Evolutionary conservation across 2,329 filamentous ascomycete species (phyloP), one percentile per base, ranked within the genome.

Genomic region (Pseudopithomyces maydicus): DNA sequence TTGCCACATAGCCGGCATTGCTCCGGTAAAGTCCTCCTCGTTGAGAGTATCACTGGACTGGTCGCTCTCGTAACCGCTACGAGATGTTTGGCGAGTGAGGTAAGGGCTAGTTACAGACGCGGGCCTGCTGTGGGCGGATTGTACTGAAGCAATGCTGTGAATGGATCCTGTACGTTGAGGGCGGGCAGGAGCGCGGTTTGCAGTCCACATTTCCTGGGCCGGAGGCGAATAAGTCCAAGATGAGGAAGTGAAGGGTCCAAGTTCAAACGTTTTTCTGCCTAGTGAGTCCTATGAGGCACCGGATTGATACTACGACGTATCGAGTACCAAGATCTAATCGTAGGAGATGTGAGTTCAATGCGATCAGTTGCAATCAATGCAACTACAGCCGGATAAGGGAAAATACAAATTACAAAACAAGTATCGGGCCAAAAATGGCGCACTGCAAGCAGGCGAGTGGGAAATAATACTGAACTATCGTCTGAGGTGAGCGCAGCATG

Each of bases 121-220:
- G 11, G 67, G 64, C 1, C 67, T 69, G 33, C 66, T 63, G 35
- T 48, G 55, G 6, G 56, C 48, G 10, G 70, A 72, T 33, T 70
- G 67, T 20, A 73, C 52, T 6, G 72, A 74, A 3, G 57, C 65
- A 38, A 75, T 50, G 3, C 72, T 74, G 54, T 74, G 65, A 19
- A 74, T 59, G 8, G 71, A 73, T 17, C 62, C 47, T 48, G 71
- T 71, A 49, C 68, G 71, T 57, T 67, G 64, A 38, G 65, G 56
- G 58, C 66, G 61, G 22, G 68, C 57, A 38, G 64, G 62, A 44
- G 63, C 53, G 35, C 73, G 69, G 46, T 59, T 67, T 50, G 71
- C 62, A 35, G 65, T 68, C 73, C 73, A 75, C 73, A 75, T 75
- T 56, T 66, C 64, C 49, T 61, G 15, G 38, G 8, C 32, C 23